phyloP scores from a whole-genome alignment of 805 yeast genomes.

The Nakazawaea wickerhamii region DNA sequence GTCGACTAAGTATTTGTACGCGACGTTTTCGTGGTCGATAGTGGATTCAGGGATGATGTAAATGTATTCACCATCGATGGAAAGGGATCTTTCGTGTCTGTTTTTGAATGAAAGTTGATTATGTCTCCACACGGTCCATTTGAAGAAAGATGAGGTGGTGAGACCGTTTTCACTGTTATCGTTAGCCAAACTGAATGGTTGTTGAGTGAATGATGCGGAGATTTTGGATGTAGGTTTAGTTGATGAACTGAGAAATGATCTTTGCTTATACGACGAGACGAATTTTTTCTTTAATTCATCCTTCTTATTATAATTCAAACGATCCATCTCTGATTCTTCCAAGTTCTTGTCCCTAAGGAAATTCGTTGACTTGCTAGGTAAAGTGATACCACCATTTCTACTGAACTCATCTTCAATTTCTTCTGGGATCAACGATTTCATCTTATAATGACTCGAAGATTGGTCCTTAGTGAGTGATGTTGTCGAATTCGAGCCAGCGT shows the following conservation, averaged over 20 bases:
- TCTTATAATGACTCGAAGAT: conserved; percentile 2
- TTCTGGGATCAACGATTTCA: conserved; percentile 3
- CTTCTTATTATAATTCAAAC: background rate
- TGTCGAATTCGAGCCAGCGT: background rate
- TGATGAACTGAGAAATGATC: conserved; percentile 5
- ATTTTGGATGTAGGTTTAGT: background rate
- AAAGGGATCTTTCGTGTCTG: conserved; percentile 75
- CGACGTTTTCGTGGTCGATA: conserved; percentile 49
- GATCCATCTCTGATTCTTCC: conserved; percentile 1
- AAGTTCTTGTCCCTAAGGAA: background rate
- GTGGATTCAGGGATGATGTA: conserved; percentile 66
- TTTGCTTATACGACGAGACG: conserved; percentile 7
- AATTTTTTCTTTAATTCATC: conserved; percentile 1
- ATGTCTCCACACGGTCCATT: conserved; percentile 86
- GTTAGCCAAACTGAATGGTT: conserved; percentile 2
- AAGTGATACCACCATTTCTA: conserved; percentile 3
- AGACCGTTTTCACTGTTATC: conserved; percentile 3
- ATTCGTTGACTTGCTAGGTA: conserved; percentile 5
- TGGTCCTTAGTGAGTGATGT: background rate
- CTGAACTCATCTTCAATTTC: background rate
- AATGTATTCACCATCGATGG: conserved; percentile 91
- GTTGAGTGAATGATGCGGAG: conserved; percentile 1
- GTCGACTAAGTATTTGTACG: conserved; percentile 7
- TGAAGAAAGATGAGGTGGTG: conserved; percentile 47
- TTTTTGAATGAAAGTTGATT: conserved; percentile 70